Conservation (phyloP, 352 stramenopile species). For the Pythium coloratum region DNA sequence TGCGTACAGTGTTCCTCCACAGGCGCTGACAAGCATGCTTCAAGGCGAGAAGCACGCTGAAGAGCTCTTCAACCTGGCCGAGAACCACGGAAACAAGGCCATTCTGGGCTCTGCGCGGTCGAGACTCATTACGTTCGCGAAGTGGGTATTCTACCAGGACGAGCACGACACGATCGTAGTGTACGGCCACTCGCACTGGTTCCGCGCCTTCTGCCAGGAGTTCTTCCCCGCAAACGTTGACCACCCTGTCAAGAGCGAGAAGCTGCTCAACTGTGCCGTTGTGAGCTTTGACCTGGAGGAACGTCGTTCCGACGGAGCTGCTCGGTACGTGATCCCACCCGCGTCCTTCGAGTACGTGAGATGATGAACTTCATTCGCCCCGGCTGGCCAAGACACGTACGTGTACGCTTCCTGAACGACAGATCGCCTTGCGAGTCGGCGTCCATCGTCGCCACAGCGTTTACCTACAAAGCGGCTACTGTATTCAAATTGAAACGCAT, state of each 20-base stretch:
- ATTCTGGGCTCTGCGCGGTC: slow-evolving; percentile 58
- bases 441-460: no score
- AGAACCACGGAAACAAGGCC: slow-evolving; percentile 85
- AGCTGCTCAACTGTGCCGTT: slow-evolving; percentile 79
- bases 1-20: slow-evolving; percentile 39
- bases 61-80: slow-evolving; percentile 70
- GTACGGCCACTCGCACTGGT: slow-evolving; percentile 87
- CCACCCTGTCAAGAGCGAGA: slow-evolving; percentile 54
- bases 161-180: slow-evolving; percentile 66
- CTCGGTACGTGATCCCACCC: slow-evolving; percentile 14
- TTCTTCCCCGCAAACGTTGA: slow-evolving; percentile 52
- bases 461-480: no score
- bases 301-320: slow-evolving; percentile 10
- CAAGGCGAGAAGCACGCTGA: slow-evolving; percentile 48
- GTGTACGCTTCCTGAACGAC: no score
- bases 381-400: not conserved
- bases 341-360: slow-evolving; percentile 33
- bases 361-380: slow-evolving; percentile 1
- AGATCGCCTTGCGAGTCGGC: no score
- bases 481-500: no score
- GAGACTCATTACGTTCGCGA: slow-evolving; percentile 59
- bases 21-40: slow-evolving; percentile 31
- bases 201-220: slow-evolving; percentile 79
- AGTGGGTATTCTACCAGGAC: slow-evolving; percentile 61
- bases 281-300: slow-evolving; percentile 73